Conservation (phyloP, 441 rosid genomes). For the Pelargonium citronellum region DNA sequence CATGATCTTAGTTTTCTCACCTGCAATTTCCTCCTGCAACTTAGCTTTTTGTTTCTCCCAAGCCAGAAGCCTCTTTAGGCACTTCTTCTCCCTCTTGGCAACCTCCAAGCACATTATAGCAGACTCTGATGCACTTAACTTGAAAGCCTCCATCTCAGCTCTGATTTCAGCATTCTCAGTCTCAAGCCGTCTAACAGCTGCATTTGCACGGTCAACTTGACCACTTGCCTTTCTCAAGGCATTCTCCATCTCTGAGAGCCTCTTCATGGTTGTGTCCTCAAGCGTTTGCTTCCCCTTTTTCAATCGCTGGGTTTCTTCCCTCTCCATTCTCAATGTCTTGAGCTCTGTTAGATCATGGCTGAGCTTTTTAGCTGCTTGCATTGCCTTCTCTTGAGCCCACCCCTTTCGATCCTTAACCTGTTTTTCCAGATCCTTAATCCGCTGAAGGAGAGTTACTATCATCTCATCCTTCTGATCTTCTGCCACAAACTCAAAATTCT, state of each 20-base stretch:
- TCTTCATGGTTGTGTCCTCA: conserved; percentile 71
- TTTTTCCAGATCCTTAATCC: conserved; percentile 65
- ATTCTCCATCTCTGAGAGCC: conserved; percentile 72
- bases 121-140: conserved; percentile 84
- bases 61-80: conserved; percentile 62
- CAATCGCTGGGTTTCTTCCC: conserved; percentile 67
- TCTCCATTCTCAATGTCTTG: conserved; percentile 69
- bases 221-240: conserved; percentile 72
- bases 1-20: conserved; percentile 63
- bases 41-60: conserved; percentile 82
- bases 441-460: conserved; percentile 51
- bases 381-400: conserved; percentile 93
- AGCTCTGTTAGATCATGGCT: conserved; percentile 74
- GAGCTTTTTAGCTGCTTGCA: conserved; percentile 90
- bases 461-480: conserved; percentile 70
- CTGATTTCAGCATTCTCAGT: conserved; percentile 81
- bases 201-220: conserved; percentile 68
- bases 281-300: conserved; percentile 76
- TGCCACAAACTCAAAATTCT: conserved; percentile 43
- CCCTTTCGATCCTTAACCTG: conserved; percentile 78
- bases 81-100: conserved; percentile 75
- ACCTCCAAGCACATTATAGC: conserved; percentile 59
- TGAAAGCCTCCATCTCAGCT: conserved; percentile 87
- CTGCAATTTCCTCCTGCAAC: conserved; percentile 64
- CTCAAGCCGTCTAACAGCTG: conserved; percentile 63